Conservation (phyloP, 179 eudicot genomes). For the Beta lomatogona region DNA sequence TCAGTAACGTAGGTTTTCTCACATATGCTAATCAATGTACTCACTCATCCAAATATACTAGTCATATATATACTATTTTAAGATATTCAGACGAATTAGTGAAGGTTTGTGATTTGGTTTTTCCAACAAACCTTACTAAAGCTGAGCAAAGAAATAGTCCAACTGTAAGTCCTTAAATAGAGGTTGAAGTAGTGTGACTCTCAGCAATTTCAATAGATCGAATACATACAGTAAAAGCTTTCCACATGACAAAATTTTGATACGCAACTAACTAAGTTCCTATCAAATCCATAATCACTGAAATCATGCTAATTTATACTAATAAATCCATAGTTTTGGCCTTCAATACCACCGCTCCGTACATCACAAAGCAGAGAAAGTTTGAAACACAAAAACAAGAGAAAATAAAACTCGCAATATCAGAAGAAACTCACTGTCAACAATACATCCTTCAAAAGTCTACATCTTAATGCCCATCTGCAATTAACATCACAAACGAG, state of each 20-base stretch:
- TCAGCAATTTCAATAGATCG: too few species aligned
- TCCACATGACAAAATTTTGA: too few species aligned
- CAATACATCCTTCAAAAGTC: conserved; percentile 4
- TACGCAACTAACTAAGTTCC: too few species aligned
- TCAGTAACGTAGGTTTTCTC: neutral
- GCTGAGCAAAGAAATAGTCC: too few species aligned
- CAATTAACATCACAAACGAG: neutral
- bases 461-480: neutral
- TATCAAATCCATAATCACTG: neutral
- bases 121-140: too few species aligned
- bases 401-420: neutral
- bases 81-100: too few species aligned
- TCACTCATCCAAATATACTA: too few species aligned
- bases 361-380: neutral
- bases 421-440: neutral
- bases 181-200: too few species aligned
- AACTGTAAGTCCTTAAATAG: too few species aligned
- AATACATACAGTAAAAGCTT: too few species aligned
- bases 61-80: too few species aligned
- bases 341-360: neutral
- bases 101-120: too few species aligned
- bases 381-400: neutral
- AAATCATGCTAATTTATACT: neutral
- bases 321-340: neutral
- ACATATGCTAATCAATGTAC: neutral